Percentiles rank a stretch among this genome's conserved stretches.
phyloP scores from a whole-genome alignment of 1,139 yeast genomes.

The Candida dubliniensis region DNA sequence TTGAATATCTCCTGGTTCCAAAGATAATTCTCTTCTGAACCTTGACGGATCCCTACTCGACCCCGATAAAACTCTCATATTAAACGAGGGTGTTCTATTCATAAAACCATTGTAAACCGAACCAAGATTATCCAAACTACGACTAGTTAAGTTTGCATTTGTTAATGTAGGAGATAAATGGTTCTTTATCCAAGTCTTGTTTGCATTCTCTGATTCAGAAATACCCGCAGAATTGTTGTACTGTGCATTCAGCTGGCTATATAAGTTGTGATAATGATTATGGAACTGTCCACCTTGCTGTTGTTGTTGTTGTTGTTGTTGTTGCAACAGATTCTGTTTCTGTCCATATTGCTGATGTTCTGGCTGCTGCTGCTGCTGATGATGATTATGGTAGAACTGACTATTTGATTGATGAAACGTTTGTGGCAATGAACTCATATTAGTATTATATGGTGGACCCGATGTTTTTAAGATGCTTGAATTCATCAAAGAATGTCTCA shows the following conservation, averaged over 20 bases:
- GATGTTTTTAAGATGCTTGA: constrained; percentile 9
- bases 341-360: not conserved
- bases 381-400: not conserved
- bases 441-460: constrained; percentile 7
- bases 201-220: constrained; percentile 6
- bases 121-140: constrained; percentile 24
- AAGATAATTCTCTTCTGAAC: constrained; percentile 9
- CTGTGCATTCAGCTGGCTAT: not conserved
- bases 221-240: constrained; percentile 1
- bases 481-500: constrained; percentile 27
- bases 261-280: not conserved
- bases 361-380: not conserved
- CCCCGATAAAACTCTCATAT: constrained; percentile 19
- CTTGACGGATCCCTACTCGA: constrained; percentile 15
- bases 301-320: not conserved
- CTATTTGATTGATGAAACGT: not conserved
- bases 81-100: constrained; percentile 19
- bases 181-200: constrained; percentile 10
- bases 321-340: not conserved
- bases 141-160: constrained; percentile 9
- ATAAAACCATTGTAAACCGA: constrained; percentile 22
- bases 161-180: constrained; percentile 18
- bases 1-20: constrained; percentile 12
- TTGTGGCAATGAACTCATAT: constrained; percentile 11
- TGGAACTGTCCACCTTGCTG: not conserved